Evolutionary conservation across 2,329 filamentous ascomycete species (phyloP), one percentile per base, ranked within the genome.

Genomic region (Fusarium sacchari): DNA sequence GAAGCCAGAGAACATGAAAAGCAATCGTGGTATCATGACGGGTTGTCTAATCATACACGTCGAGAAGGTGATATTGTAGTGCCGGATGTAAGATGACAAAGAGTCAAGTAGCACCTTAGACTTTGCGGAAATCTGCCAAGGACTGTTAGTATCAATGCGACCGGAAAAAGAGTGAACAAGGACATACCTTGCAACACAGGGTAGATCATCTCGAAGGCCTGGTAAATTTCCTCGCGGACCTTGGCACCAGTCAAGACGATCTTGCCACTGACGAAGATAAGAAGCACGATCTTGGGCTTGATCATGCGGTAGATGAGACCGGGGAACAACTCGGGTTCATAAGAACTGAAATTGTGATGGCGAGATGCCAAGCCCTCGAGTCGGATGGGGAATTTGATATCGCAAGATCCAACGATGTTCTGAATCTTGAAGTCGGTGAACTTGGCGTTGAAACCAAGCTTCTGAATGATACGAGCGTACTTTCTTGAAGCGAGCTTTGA

Each of bases 281-380:
- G 87, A 32, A 98, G 91, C 60, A 98, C 96, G 77, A 98, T 97
- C 91, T 98, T 98, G 26, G 96, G 96, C 88, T 98, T 98, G 88
- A 98, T 98, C 96, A 99, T 99, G 83, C 96, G 95, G 86, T 99
- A 99, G 86, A 99, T 99, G 59, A 99, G 92, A 90, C 96, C 96
- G 80, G 96, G 96, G 90, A 98, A 99, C 83, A 99, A 84, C 82
- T 99, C 96, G 76, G 96, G 96, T 84, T 99, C 96, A 84, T 99
- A 99, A 65, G 95, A 98, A 85, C 94, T 97, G 91, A 98, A 99
- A 86, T 97, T 97, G 88, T 98, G 96, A 89, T 99, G 96, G 85
- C 95, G 94, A 77, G 93, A 96, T 22, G 96, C 96, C 82, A 99
- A 87, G 85, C 96, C 96, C 83, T 98, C 96, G 67, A 99, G 89